A percentile compares a stretch with the other conserved stretches of the same genome.
phyloP scores from a whole-genome alignment of 768 basidiomycete species.

The Calocera viscosa region DNA sequence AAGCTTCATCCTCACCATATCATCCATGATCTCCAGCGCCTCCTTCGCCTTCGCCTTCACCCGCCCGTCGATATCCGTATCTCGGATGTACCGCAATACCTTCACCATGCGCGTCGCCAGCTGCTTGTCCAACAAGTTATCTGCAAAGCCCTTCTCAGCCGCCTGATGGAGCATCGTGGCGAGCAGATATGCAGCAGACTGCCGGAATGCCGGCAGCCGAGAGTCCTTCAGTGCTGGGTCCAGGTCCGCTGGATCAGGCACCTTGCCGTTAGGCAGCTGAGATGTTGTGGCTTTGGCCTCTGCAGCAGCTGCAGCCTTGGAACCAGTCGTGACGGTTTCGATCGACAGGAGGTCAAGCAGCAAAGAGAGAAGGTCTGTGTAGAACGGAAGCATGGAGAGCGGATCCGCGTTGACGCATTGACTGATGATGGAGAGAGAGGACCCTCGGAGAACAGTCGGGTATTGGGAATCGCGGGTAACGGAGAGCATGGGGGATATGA shows the following conservation, averaged over 20 bases:
- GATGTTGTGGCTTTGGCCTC: slow-evolving; percentile 12
- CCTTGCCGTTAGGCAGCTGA: neutral
- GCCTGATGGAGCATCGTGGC: slow-evolving; percentile 44
- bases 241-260: slow-evolving; percentile 34
- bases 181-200: slow-evolving; percentile 78
- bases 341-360: slow-evolving; percentile 60
- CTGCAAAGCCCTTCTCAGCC: slow-evolving; percentile 9
- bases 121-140: slow-evolving; percentile 27
- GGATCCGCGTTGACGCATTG: slow-evolving; percentile 55
- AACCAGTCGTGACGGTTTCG: slow-evolving; percentile 22
- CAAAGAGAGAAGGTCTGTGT: slow-evolving; percentile 45
- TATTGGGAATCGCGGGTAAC: slow-evolving; percentile 46
- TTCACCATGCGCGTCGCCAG: slow-evolving; percentile 41
- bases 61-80: slow-evolving; percentile 58
- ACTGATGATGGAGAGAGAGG: slow-evolving; percentile 57
- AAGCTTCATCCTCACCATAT: slow-evolving; percentile 11
- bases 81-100: slow-evolving; percentile 55
- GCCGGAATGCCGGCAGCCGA: slow-evolving; percentile 67
- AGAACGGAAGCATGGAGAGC: slow-evolving; percentile 50
- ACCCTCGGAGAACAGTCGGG: slow-evolving; percentile 62
- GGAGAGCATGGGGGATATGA: slow-evolving; percentile 60
- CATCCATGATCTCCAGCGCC: slow-evolving; percentile 33
- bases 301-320: neutral
- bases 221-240: slow-evolving; percentile 47
- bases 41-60: slow-evolving; percentile 70